Percentiles rank a stretch among this genome's conserved stretches.
phyloP scores from a whole-genome alignment of 179 eudicot species.

The Spergularia azorica region DNA sequence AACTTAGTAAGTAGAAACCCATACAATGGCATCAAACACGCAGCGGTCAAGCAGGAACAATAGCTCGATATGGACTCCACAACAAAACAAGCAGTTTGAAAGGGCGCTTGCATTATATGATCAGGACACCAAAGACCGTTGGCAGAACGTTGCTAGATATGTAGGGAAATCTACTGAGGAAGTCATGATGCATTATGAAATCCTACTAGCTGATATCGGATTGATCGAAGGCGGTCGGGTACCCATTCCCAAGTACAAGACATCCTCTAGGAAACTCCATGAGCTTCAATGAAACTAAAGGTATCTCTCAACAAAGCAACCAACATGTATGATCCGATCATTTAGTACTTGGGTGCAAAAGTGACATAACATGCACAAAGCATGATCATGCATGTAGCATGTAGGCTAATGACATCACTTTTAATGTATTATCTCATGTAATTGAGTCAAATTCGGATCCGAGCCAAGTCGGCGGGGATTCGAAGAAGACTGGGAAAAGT shows the following conservation, averaged over 20 bases:
- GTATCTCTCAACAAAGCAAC: constrained; percentile 18
- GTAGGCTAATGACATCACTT: constrained; percentile 7
- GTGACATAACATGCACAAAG: neutral
- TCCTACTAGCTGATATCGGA: constrained; percentile 34
- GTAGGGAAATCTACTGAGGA: constrained; percentile 38
- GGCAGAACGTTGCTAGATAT: constrained; percentile 38
- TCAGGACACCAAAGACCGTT: constrained; percentile 35
- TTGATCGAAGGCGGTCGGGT: constrained; percentile 34
- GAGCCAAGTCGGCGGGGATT: constrained; percentile 21
- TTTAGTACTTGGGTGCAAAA: neutral
- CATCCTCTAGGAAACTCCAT: constrained; percentile 26
- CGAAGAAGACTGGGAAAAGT: constrained; percentile 16
- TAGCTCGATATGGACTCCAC: constrained; percentile 35
- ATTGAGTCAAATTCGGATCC: constrained; percentile 19
- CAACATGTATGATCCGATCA: neutral
- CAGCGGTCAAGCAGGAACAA: constrained; percentile 20
- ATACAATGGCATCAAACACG: constrained; percentile 36
- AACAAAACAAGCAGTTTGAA: constrained; percentile 44
- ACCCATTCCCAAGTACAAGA: constrained; percentile 33
- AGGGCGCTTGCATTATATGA: constrained; percentile 40
- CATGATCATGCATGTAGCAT: constrained; percentile 11
- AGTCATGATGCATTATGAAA: constrained; percentile 40
- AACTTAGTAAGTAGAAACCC: constrained; percentile 15
- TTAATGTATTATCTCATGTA: constrained; percentile 13
- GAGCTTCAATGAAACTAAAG: constrained; percentile 34